Evolutionary conservation across 2,329 filamentous ascomycete species (phyloP), one percentile per base, ranked within the genome.

Genomic region (Beauveria sp.): DNA sequence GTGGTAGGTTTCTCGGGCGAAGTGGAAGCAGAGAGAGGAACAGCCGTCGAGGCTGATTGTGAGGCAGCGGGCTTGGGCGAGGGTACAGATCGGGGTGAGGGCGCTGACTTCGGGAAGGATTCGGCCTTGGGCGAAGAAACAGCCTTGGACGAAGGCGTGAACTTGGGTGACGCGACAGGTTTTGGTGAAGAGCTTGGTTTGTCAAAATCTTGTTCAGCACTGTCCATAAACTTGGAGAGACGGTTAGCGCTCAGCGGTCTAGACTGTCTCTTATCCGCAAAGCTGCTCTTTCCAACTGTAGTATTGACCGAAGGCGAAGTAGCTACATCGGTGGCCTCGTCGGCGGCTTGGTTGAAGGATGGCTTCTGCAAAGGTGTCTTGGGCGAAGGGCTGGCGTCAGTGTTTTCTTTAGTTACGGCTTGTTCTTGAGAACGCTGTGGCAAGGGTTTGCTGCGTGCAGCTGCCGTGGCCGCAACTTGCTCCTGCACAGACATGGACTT

Each of bases 211-310:
- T 56, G 68, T 69, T 62, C 72, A 51, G 50, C 67, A 47, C 81
- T 78, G 61, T 81, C 81, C 16, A 85, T 65, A 65, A 87, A 87
- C 60, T 73, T 78, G 2, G 84, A 86, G 72, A 86, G 79, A 59
- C 83, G 77, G 70, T 83, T 86, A 70, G 80, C 71, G 66, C 86
- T 79, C 22, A 86, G 73, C 66, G 43, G 42, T 16, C 42, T 60
- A 5, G 58, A 60, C 43, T 55, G 40, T 18, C 50, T 53, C 57
- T 53, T 60, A n/a, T 60, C 47, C 5, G 57, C 49, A 30, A 46
- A n/a, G 38, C 18, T 46, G 38, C 42, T 53, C 50, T 38, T 54
- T n/a, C 34, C 43, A 9, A 22, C 14, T 18, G 20, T 20, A 20
- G 38, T 6, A 10, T 38, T 34, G 2, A 24, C n/a, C 45, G 28